Evolutionary conservation across 371 early-diverging fungal genomes (phyloP).

Genomic region (Aphelidium insulamus): DNA sequence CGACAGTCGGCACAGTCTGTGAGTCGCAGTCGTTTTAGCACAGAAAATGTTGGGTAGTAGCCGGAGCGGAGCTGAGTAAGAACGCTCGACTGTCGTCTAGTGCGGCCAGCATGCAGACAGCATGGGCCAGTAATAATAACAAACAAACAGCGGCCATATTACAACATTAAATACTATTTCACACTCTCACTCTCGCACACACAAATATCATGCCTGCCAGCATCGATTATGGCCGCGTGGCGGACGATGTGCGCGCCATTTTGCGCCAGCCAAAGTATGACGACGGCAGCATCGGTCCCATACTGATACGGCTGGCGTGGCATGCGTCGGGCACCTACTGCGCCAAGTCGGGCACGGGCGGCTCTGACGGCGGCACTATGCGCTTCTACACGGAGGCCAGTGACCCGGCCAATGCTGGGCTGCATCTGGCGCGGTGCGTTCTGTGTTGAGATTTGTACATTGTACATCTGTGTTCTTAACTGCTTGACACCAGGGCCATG

Average conservation of each 20-base stretch:
- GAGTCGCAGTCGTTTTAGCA: too few relatives aligned
- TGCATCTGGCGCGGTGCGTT: conserved; percentile 41
- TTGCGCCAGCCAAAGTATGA: conserved; percentile 32
- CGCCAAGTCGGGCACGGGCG: conserved; percentile 52
- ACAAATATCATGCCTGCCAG: too few relatives aligned
- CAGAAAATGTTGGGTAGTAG: too few relatives aligned
- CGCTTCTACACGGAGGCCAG: conserved; percentile 43
- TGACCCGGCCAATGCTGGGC: conserved; percentile 74
- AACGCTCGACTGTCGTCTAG: too few relatives aligned
- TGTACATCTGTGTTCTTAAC: conserved; percentile 2
- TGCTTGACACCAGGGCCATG: conserved; percentile 11
- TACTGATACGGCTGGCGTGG: conserved; percentile 78
- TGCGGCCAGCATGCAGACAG: too few relatives aligned
- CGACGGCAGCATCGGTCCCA: conserved; percentile 74
- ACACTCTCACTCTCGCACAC: too few relatives aligned
- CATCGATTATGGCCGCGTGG: conserved; percentile 1
- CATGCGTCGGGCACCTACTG: conserved; percentile 85
- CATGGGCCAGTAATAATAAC: too few relatives aligned
- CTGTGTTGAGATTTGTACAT: conserved; percentile 6
- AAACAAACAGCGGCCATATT: too few relatives aligned
- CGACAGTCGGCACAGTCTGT: too few relatives aligned
- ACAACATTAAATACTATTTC: too few relatives aligned
- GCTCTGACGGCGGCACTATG: conserved; percentile 81
- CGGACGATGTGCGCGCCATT: conserved; percentile 3
- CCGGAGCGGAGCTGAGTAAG: too few relatives aligned